Evolutionary conservation across 2,329 filamentous ascomycete genomes (phyloP), one percentile per base, ranked within the genome.

Genomic region (Raffaelea arxii): DNA sequence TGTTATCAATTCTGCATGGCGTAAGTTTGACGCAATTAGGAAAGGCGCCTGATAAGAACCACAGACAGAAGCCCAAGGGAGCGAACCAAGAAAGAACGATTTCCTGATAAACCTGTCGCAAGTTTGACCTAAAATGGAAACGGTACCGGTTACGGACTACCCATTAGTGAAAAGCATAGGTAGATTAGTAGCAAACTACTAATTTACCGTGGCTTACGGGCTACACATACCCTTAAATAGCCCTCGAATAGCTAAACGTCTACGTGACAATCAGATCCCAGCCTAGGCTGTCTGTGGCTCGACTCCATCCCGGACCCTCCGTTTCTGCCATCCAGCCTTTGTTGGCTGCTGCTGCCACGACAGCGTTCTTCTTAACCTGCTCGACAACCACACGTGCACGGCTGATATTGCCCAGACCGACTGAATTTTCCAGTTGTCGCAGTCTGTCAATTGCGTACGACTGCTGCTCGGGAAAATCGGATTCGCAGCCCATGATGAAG

Each of bases 261-360:
- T 41, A 41, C n/a, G 40, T 41, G 7, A 41, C 40, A 27, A 41
- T 41, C 24, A 41, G 40, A 12, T 41, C 40, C 40, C 40, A 41
- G 23, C 40, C 40, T n/a, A 41, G 40, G 9, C 40, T 25, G 40
- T 41, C 40, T 3, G 40, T 41, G 5, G 23, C 24, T 25, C 40
- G 6, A 25, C 16, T 41, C 40, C 40, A 41, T 3, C 16, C 23
- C 5, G 40, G 40, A 16, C 40, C 40, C 27, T 30, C 27, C 27
- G n/a, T n/a, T n/a, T n/a, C n/a, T n/a, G n/a, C n/a, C n/a, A n/a
- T n/a, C 16, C 27, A 16, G 27, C 27, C 9, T 9, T 16, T 9
- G 27, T 16, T 30, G 27, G 27, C 27, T 16, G 27, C 27, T 16
- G 27, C 27, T 16, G 9, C 27, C 27, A 16, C 9, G 21, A 23